Conservation (phyloP, 257 asterid genomes). For the Jaltomata sinuosa region DNA sequence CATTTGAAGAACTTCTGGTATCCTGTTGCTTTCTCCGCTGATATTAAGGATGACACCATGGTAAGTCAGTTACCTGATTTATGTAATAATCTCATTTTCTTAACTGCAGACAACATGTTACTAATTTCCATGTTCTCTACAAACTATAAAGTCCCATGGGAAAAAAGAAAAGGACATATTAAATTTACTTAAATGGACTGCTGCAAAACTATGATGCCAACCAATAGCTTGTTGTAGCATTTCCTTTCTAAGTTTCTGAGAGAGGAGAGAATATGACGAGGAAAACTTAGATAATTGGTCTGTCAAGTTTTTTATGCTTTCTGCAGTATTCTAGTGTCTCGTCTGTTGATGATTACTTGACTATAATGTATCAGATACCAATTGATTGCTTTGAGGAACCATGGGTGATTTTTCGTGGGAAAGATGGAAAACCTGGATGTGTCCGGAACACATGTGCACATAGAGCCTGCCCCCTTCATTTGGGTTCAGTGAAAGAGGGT, state of each 20-base stretch:
- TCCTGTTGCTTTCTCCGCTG: slow-evolving; percentile 85
- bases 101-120: background rate
- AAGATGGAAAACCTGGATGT: slow-evolving; percentile 91
- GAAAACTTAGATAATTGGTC: background rate
- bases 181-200: background rate
- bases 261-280: background rate
- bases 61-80: slow-evolving; percentile 24
- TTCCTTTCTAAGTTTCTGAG: background rate
- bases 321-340: background rate
- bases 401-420: slow-evolving; percentile 92
- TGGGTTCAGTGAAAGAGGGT: slow-evolving; percentile 92
- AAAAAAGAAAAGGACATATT: background rate
- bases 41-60: slow-evolving; percentile 83
- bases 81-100: background rate
- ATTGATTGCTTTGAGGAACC: slow-evolving; percentile 92
- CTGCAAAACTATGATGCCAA: background rate
- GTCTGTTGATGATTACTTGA: background rate
- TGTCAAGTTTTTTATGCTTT: background rate
- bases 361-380: slow-evolving; percentile 47
- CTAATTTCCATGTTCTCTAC: background rate
- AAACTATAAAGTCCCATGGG: background rate
- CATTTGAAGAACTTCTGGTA: slow-evolving; percentile 86
- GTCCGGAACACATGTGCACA: slow-evolving; percentile 91
- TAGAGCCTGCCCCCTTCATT: slow-evolving; percentile 91
- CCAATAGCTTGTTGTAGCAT: background rate